Conservation (phyloP, 2,329 filamentous ascomycete genomes). For the Lachnellula cervina region DNA sequence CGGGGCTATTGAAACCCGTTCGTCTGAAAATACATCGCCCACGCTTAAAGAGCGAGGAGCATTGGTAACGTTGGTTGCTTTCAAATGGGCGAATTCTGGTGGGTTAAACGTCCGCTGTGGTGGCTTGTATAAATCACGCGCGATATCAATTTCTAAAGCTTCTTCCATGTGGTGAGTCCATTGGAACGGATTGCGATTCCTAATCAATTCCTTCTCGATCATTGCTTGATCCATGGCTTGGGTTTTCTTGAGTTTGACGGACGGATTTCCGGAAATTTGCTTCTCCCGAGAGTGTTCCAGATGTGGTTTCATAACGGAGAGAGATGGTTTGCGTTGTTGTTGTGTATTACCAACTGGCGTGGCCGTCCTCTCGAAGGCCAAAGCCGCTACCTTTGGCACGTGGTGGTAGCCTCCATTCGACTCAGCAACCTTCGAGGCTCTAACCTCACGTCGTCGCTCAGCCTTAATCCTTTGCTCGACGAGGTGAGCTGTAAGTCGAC, state of each 20-base stretch:
- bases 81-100: constrained; percentile 18
- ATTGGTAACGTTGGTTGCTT: constrained; percentile 1
- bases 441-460: constrained; percentile 16
- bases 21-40: constrained; percentile 21
- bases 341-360: constrained; percentile 39
- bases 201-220: constrained; percentile 34
- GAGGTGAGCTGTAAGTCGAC: constrained; percentile 47
- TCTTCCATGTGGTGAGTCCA: constrained; percentile 35
- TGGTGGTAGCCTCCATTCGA: constrained; percentile 39
- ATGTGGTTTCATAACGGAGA: constrained; percentile 39
- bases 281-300: constrained; percentile 30
- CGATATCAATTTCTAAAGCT: constrained; percentile 30
- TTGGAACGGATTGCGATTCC: constrained; percentile 43
- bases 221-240: constrained; percentile 24
- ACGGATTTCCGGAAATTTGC: constrained; percentile 9
- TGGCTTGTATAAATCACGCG: constrained; percentile 26
- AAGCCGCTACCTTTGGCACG: constrained; percentile 49
- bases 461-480: constrained; percentile 44
- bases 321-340: constrained; percentile 42
- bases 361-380: constrained; percentile 51
- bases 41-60: constrained; percentile 21
- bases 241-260: constrained; percentile 16
- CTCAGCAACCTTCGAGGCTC: constrained; percentile 16
- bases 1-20: constrained; percentile 4
- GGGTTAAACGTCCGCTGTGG: constrained; percentile 32